A percentile compares a stretch with the other conserved stretches of the same genome.
Evolutionary conservation across 2,329 filamentous ascomycete genomes (phyloP).

Genomic region (Fusarium coffeatum): DNA sequence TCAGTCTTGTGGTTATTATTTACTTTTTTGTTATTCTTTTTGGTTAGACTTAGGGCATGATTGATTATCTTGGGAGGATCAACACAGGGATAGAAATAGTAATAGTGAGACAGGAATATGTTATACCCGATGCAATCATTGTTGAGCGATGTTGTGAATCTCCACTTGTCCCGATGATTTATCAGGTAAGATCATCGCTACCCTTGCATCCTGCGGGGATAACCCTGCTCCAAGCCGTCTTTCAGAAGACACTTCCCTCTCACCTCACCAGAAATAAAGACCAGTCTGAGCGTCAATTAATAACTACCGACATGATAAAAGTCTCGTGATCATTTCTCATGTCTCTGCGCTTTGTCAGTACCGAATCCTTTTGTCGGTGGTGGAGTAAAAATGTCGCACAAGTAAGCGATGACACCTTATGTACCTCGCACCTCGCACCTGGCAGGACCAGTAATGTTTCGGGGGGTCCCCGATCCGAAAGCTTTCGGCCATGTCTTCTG

Average conservation of each 20-base stretch:
- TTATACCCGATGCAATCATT: neutral
- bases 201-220: neutral
- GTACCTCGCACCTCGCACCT: neutral
- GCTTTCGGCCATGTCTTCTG: slow-evolving; percentile 21
- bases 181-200: slow-evolving; percentile 1
- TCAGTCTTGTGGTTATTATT: slow-evolving; percentile 5
- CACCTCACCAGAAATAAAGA: neutral
- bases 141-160: neutral
- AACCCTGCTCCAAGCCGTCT: neutral
- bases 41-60: neutral
- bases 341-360: neutral
- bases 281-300: neutral
- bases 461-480: slow-evolving; percentile 2
- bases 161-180: neutral
- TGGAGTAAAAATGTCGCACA: neutral
- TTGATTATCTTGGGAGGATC: neutral
- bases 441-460: neutral
- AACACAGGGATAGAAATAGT: neutral
- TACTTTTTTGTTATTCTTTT: slow-evolving; percentile 2
- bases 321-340: neutral
- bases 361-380: no score
- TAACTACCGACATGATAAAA: neutral
- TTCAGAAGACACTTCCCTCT: neutral
- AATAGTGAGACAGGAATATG: neutral
- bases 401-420: neutral